These are phyloP conservation scores for Ascochyta rabiei DNA, from an alignment of 2,329 filamentous ascomycete genomes.

Conservation along the genomic window DNA sequence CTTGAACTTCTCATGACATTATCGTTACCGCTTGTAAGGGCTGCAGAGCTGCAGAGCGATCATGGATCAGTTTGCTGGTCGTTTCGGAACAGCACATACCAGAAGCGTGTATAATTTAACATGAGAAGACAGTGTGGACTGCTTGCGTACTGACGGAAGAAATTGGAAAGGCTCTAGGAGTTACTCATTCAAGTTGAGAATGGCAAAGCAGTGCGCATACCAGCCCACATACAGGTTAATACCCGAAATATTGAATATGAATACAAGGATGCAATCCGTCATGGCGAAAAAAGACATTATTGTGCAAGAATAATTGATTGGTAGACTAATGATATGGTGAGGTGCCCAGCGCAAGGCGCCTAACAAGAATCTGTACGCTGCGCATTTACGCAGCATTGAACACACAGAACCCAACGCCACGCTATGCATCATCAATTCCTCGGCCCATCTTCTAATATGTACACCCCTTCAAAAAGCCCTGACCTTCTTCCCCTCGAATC, in stretches of 20 bases:
- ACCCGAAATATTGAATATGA: too few relatives aligned
- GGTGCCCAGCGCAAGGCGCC: not conserved
- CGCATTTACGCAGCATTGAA: not conserved
- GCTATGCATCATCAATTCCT: conserved; percentile 20
- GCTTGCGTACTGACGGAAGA: not conserved
- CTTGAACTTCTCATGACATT: too few relatives aligned
- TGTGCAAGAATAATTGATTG: not conserved
- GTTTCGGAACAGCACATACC: not conserved
- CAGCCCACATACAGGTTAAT: not conserved
- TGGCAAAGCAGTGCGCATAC: not conserved
- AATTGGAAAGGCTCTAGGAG: not conserved
- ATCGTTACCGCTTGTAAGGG: not conserved
- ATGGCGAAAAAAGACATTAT: too few relatives aligned
- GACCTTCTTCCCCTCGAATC: conserved; percentile 41
- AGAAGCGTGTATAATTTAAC: too few relatives aligned
- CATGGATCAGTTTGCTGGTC: not conserved
- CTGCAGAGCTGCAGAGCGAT: not conserved
- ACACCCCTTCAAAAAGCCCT: conserved; percentile 26
- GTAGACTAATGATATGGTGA: not conserved
- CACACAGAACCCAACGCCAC: conserved; percentile 15
- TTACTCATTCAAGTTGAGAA: not conserved
- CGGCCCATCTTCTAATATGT: not conserved
- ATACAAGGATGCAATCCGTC: too few relatives aligned
- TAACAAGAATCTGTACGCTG: not conserved
- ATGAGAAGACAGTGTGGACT: too few relatives aligned